A percentile compares a stretch with the other conserved stretches of the same genome.
phyloP scores from a whole-genome alignment of 805 yeast species.

The Blastobotrys muscicola region DNA sequence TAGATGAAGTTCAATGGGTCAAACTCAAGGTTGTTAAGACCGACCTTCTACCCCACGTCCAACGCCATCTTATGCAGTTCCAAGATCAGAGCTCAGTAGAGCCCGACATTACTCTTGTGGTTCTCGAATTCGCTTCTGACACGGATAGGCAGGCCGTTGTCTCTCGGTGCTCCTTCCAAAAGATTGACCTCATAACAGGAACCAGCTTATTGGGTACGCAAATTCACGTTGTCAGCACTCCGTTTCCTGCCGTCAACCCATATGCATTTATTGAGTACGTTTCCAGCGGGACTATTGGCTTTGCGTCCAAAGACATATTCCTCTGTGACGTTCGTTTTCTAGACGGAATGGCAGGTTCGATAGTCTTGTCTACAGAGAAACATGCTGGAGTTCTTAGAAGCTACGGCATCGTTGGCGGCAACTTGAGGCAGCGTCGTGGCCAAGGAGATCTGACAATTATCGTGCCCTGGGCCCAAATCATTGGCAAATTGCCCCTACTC shows the following conservation, averaged over 20 bases:
- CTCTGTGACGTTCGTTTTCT: conserved; percentile 25
- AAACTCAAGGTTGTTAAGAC: too few species aligned
- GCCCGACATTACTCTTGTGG: too few species aligned
- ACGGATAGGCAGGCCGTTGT: too few species aligned
- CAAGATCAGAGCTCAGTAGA: too few species aligned
- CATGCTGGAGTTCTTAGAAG: neutral
- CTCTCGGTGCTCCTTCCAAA: too few species aligned
- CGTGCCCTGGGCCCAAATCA: conserved; percentile 23
- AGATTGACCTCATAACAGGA: too few species aligned
- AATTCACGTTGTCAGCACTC: conserved; percentile 17
- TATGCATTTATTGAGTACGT: conserved; percentile 25
- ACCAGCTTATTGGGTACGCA: too few species aligned
- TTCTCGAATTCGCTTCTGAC: too few species aligned
- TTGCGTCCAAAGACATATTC: conserved; percentile 7
- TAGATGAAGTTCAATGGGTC: too few species aligned
- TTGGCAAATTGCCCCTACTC: neutral
- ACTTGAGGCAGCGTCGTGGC: conserved; percentile 20
- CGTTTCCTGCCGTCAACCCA: conserved; percentile 27
- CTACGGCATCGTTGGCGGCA: conserved; percentile 25
- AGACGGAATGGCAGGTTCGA: conserved; percentile 31
- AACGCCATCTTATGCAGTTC: too few species aligned
- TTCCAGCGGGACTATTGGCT: conserved; percentile 22
- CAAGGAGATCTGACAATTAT: conserved; percentile 25
- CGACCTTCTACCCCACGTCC: too few species aligned
- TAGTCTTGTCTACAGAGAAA: conserved; percentile 7